Evolutionary conservation across 2,329 filamentous ascomycete species (phyloP).

Genomic region (Aspergillus candidus): DNA sequence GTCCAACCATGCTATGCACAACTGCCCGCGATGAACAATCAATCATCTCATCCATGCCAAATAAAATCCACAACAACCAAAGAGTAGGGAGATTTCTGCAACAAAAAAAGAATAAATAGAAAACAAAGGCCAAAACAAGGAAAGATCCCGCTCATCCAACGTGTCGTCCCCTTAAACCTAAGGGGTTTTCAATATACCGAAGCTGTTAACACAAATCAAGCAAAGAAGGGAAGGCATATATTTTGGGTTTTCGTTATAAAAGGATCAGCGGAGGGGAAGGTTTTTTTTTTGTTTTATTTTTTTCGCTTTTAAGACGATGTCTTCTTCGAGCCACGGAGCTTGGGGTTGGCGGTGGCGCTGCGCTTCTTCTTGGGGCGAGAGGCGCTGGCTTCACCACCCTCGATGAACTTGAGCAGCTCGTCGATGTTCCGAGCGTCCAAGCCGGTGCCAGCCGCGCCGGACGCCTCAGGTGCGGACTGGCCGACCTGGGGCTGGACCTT

Average conservation of each 20-base stretch:
- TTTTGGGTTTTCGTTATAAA: conserved; percentile 2
- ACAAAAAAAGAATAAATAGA: conserved; percentile 15
- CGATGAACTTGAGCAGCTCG: conserved; percentile 89
- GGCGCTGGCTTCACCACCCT: conserved; percentile 53
- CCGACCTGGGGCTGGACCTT: conserved; percentile 59
- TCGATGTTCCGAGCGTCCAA: conserved; percentile 82
- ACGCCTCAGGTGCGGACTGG: conserved; percentile 49
- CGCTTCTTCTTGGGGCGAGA: conserved; percentile 41
- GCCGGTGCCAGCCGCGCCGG: conserved; percentile 34
- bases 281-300: conserved; percentile 6
- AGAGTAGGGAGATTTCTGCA: conserved; percentile 36
- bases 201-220: conserved; percentile 25
- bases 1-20: conserved; percentile 26
- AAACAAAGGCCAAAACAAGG: conserved; percentile 8
- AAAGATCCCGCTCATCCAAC: conserved; percentile 27
- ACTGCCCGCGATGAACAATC: conserved; percentile 20
- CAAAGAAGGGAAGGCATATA: conserved; percentile 13
- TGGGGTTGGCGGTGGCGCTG: conserved; percentile 37
- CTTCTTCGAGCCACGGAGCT: conserved; percentile 40
- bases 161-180: conserved; percentile 17
- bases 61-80: conserved; percentile 13
- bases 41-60: conserved; percentile 13
- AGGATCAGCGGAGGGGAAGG: conserved; percentile 7
- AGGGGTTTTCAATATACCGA: conserved; percentile 20
- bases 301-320: conserved; percentile 23